phyloP scores from a whole-genome alignment of 108 stramenopile species.

The Phaeodactylum tricornutum region DNA sequence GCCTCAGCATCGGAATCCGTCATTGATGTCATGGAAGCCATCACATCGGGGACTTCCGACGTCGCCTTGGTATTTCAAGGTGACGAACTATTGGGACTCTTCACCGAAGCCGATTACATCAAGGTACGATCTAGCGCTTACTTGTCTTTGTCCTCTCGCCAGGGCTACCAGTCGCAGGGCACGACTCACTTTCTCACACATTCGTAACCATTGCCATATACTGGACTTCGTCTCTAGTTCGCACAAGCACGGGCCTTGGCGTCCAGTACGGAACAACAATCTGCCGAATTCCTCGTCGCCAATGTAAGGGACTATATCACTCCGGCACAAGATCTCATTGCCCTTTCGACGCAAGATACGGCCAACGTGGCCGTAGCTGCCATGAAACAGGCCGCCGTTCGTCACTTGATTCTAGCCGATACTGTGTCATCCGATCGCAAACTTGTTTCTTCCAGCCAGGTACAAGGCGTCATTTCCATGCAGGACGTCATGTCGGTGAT shows the following conservation, averaged over 20 bases:
- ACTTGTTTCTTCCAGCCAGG: slow-evolving; percentile 12
- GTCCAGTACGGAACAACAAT: slow-evolving; percentile 48
- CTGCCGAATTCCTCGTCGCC: slow-evolving; percentile 55
- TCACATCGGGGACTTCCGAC: slow-evolving; percentile 32
- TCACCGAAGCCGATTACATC: slow-evolving; percentile 90
- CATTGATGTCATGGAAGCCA: slow-evolving; percentile 70
- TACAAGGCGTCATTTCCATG: slow-evolving; percentile 71
- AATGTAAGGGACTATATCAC: slow-evolving; percentile 66
- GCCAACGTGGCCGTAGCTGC: slow-evolving; percentile 68
- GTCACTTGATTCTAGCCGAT: slow-evolving; percentile 62
- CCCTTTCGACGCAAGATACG: slow-evolving; percentile 35
- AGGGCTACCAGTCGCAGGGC: neutral
- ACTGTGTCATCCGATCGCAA: slow-evolving; percentile 18
- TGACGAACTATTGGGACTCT: slow-evolving; percentile 70
- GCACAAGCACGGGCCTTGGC: slow-evolving; percentile 47
- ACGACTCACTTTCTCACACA: neutral
- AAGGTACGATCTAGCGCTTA: slow-evolving; percentile 19
- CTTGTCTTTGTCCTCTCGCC: neutral
- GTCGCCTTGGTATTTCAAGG: slow-evolving; percentile 57
- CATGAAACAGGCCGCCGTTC: slow-evolving; percentile 60
- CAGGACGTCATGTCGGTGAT: slow-evolving; percentile 69
- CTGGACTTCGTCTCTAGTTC: slow-evolving; percentile 25
- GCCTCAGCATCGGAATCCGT: slow-evolving; percentile 49
- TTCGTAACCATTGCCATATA: neutral
- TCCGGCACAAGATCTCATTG: slow-evolving; percentile 40